Evolutionary conservation across 345 rosid species (phyloP), one percentile per base, ranked within the genome.

Genomic region (Draba incana): DNA sequence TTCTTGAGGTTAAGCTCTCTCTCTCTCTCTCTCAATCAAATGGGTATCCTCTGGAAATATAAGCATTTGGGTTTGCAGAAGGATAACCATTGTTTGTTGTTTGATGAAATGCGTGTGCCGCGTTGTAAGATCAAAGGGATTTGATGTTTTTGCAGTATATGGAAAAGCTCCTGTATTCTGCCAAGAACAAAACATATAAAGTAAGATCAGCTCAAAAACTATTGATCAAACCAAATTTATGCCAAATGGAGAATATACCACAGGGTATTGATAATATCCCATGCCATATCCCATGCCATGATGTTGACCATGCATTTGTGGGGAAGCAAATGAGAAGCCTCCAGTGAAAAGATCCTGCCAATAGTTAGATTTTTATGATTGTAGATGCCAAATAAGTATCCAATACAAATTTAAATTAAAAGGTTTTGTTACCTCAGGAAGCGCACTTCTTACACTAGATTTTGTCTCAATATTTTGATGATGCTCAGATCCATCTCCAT

Each of bases 331-430:
- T 46, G 70, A 47, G 56, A 80, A 86, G 75, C 81, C 81, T 77
- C 83, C 65, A 37, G 89, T 54, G 71, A 88, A 90, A 71, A 90
- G 83, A 75, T 90, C 92, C 97, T 92, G 82, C 62, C 66, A 52
- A 73, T 57, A 63, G 54, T 37, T 64, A 54, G 57, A 62, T 10
- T 39, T 33, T 64, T 54, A 59, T 47, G 70, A 68, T 8, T 24
- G 7, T 2, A n/a, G 8, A 55, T 15, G 39, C 16, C 23, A 38
- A 53, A 57, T 68, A 48, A 50, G 72, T 38, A 37, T 66, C 62
- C 62, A 71, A 61, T 4, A 51, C 53, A 60, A 38, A 9, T 8
- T 12, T 25, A 1, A 50, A 60, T 20, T 23, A 16, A 53, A 54
- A 75, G 51, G 16, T 51, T 24, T 33, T 64, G 71, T 70, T 71